Conservation (phyloP, 352 stramenopile genomes). For the Thalassiosira mediterranea region DNA sequence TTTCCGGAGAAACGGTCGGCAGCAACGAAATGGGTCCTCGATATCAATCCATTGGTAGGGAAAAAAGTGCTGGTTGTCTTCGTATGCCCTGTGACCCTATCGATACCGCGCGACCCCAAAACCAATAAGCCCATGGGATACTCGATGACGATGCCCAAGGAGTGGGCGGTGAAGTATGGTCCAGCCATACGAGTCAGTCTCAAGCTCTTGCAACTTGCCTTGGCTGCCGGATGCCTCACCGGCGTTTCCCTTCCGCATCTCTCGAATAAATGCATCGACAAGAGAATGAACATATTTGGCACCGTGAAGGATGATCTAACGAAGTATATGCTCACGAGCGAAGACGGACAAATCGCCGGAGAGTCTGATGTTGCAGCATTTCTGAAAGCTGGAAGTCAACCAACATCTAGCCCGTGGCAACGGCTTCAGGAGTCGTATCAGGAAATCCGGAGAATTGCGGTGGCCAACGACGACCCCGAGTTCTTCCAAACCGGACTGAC, state of each 20-base stretch:
- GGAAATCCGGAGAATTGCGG: neutral
- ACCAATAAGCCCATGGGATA: constrained; percentile 11
- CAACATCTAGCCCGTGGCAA: too few species aligned
- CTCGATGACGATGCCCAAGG: neutral
- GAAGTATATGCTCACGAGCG: too few species aligned
- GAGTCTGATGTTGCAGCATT: neutral
- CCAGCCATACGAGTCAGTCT: neutral
- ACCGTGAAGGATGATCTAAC: constrained; percentile 2
- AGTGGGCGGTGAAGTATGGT: constrained; percentile 7
- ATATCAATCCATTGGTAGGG: neutral
- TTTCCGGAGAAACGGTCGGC: neutral
- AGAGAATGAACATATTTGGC: neutral
- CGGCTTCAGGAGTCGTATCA: neutral
- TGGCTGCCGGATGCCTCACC: neutral
- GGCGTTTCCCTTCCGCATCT: neutral
- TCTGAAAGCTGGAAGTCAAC: too few species aligned
- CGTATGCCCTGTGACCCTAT: neutral
- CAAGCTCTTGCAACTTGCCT: neutral
- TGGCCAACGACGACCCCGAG: neutral
- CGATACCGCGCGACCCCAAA: neutral
- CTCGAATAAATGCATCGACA: neutral
- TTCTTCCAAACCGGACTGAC: neutral
- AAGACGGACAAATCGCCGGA: too few species aligned
- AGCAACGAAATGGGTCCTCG: neutral
- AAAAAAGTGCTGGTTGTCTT: constrained; percentile 1